Base-by-base conservation (phyloP, 805 yeast genomes). In the Deakozyma indianensis region DNA sequence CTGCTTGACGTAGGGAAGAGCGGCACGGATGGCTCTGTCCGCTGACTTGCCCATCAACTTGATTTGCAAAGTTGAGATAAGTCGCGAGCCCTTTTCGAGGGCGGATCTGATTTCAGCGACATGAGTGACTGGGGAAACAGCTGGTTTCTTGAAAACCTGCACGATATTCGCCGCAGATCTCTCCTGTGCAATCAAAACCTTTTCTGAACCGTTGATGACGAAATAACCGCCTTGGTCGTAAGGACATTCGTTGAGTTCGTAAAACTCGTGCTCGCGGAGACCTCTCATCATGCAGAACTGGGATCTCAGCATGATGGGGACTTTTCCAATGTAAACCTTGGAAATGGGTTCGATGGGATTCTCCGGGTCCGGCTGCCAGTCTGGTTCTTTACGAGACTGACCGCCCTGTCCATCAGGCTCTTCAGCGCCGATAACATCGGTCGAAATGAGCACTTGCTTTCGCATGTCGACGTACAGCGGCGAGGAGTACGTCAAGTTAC, bases 221-320 rank as follows among this genome's bases (percentile, higher is more conserved):
- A 92, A 92, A 66, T 92, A 92, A 51, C 99, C 99, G 65, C 99
- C 99, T 94, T 92, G 94, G 73, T 92, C 99, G 66, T 85, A 92
- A 25, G 98, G 98, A 68, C 99, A 92, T 67, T 92, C 99, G 65
- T 92, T 88, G 60, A 92, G 75, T 56, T 87, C 94, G 66, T 88
- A 92, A 58, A 88, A 76, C 65, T 92, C 98, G 54, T 84, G 86
- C 56, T 92, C 97, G 5, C 85, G 78, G 54, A 92, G 74, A 50
- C 84, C 95, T 59, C 86, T 76, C 57, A 92, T 74, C 69, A 88
- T 78, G 76, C 99, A 92, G 61, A 86, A 92, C 69, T 86, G 90
- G 46, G 97, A 90, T 58, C 96, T 77, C 56, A 92, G 74, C 99
- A 92, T 92, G 64, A 92, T 87, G 44, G 99, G 99, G 50, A 92